Evolutionary conservation across 257 asterid genomes (phyloP), one percentile per base, ranked within the genome.

Genomic region (Solanum etuberosum): DNA sequence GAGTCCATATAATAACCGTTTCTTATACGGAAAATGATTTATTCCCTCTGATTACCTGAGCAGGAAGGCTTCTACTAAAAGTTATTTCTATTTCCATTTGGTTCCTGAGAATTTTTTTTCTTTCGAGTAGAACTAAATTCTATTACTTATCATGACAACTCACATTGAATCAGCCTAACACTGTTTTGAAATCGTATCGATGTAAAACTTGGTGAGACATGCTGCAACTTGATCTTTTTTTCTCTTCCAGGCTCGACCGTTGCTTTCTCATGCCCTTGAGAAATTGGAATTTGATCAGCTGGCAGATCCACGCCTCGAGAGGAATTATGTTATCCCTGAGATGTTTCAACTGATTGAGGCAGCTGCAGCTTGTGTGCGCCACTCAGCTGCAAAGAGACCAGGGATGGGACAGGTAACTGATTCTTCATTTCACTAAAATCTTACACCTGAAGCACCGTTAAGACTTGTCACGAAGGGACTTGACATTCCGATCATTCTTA

Each of bases 351-450:
- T 95, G 90, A 92, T 95, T 25, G 97, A 96, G 91, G 98, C 96
- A 48, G 99, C 99, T 37, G 95, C 99, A 83, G 98, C 98, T 88
- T 97, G 99, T 70, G 96, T 96, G 81, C 96, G 99, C 42, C 98
- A 96, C 93, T 97, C 98, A 51, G 88, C 99, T 4, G 80, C 94
- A 16, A 96, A 94, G 86, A 93, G 99, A 88, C 99, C 99, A 73
- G 92, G 90, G 63, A 97, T 97, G 99, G 96, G 98, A 84, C 99
- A 96, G 95, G 99, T 96, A 88, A 90, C 61, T 31, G 7, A 46
- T 40, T 86, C 68, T 86, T 74, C 5, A n/a, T 85, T 68, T 85
- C 37, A 31, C 48, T 74, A 46, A 68, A 43, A 34, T 48, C 32
- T 5, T 32, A 7, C 10, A 15, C 59, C 48, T 72, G 88, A 37